phyloP scores from a whole-genome alignment of 768 basidiomycete genomes.

The Tricholomella constricta region DNA sequence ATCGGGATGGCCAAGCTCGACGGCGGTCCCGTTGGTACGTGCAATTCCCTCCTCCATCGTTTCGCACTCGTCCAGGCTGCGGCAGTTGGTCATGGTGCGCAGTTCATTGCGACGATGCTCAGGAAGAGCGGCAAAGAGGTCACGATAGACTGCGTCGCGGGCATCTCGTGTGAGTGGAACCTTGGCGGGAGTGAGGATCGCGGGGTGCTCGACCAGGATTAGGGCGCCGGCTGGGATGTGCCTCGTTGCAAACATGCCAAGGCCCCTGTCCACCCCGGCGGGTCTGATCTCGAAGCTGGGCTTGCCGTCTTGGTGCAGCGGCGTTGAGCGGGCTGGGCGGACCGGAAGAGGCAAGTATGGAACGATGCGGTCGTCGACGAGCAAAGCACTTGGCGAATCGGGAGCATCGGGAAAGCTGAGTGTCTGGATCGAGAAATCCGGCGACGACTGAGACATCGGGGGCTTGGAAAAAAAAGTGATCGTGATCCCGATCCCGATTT shows the following conservation, averaged over 20 bases:
- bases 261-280: conserved; percentile 25
- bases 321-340: conserved; percentile 1
- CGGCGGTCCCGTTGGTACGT: conserved; percentile 42
- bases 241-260: conserved; percentile 30
- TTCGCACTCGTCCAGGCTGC: conserved; percentile 32
- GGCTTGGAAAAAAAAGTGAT: conserved; percentile 13
- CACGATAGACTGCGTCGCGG: conserved; percentile 22
- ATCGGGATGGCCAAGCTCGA: conserved; percentile 34
- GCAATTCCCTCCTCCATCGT: conserved; percentile 42
- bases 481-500: conserved; percentile 8
- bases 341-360: conserved; percentile 9
- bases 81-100: conserved; percentile 26
- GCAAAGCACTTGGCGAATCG: conserved; percentile 10
- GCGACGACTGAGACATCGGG: background rate
- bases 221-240: conserved; percentile 23
- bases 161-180: conserved; percentile 12
- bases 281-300: conserved; percentile 20
- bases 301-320: conserved; percentile 10
- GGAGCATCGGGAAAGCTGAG: conserved; percentile 10
- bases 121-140: conserved; percentile 23
- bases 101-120: conserved; percentile 18
- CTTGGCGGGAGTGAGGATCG: conserved; percentile 25
- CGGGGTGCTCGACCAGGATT: conserved; percentile 29
- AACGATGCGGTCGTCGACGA: conserved; percentile 15
- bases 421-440: conserved; percentile 13